These are phyloP conservation scores for Schizothecium vesticola DNA, from an alignment of 495 filamentous ascomycete species.

Conservation along the genomic window DNA sequence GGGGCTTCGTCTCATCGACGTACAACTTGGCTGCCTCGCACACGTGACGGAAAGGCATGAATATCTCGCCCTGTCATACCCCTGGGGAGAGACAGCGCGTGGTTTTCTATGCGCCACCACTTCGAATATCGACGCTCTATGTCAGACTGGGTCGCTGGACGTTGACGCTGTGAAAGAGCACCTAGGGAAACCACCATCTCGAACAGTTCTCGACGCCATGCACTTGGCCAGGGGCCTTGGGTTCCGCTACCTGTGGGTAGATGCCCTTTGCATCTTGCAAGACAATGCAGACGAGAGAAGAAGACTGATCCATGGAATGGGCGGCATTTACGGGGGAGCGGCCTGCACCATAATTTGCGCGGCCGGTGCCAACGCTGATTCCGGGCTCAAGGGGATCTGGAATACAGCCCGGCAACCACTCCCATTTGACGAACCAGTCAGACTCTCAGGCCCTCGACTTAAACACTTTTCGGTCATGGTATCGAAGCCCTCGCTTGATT, in stretches of 20 bases:
- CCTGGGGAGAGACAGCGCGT: background rate
- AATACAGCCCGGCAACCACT: background rate
- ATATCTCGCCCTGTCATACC: background rate
- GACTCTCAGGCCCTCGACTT: background rate
- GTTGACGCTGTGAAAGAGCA: background rate
- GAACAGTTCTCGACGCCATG: slow-evolving; percentile 22
- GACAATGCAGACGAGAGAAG: slow-evolving; percentile 1
- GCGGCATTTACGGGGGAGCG: background rate
- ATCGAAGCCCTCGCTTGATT: background rate
- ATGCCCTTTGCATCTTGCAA: slow-evolving; percentile 26
- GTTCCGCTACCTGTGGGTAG: slow-evolving; percentile 27
- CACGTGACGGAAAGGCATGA: background rate
- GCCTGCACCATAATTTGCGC: background rate
- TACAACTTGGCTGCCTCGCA: background rate
- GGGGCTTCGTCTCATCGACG: background rate
- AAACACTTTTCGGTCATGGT: background rate
- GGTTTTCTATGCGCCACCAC: background rate
- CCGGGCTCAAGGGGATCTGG: background rate
- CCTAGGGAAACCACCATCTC: background rate
- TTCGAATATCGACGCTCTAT: background rate
- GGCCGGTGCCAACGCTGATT: background rate
- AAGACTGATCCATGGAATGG: background rate
- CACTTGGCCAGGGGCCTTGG: slow-evolving; percentile 12
- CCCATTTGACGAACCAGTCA: background rate
- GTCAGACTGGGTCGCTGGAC: background rate